Evolutionary conservation across 768 basidiomycete genomes (phyloP).

Genomic region (Pisolithus sp.): DNA sequence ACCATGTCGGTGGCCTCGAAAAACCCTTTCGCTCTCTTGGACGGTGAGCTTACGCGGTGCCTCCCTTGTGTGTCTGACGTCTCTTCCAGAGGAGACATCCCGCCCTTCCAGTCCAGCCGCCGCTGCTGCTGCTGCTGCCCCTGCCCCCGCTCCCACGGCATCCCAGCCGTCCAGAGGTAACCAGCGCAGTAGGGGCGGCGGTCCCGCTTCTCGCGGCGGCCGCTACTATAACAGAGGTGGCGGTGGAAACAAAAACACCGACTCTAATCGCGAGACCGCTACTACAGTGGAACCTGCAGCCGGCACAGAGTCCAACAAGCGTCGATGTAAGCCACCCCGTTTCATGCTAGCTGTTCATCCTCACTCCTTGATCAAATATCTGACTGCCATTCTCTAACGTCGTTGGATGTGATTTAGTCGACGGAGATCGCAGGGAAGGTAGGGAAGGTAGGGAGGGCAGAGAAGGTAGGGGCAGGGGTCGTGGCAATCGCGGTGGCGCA

Average conservation of each 20-base stretch:
- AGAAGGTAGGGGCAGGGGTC: constrained; percentile 42
- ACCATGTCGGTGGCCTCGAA: constrained; percentile 85
- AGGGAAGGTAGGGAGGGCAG: constrained; percentile 38
- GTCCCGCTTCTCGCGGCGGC: constrained; percentile 60
- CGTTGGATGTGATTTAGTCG: constrained; percentile 18
- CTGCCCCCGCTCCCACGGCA: constrained; percentile 17
- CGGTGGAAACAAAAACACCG: constrained; percentile 28
- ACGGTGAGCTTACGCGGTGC: constrained; percentile 40
- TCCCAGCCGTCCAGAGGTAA: constrained; percentile 34
- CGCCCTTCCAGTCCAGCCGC: constrained; percentile 30
- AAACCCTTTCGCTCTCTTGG: constrained; percentile 82
- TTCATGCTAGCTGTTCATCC: neutral
- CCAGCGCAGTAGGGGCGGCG: constrained; percentile 45
- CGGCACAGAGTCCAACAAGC: constrained; percentile 28
- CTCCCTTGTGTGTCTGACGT: neutral
- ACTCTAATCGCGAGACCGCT: constrained; percentile 31
- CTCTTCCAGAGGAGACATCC: constrained; percentile 35
- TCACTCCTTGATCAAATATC: constrained; percentile 1
- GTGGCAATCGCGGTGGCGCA: constrained; percentile 38
- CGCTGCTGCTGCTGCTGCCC: constrained; percentile 25
- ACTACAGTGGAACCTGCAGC: constrained; percentile 33
- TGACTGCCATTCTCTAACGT: no score
- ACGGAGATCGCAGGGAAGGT: constrained; percentile 41
- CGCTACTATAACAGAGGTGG: constrained; percentile 66
- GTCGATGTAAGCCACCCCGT: constrained; percentile 22